Base-by-base conservation (phyloP, 2,329 filamentous ascomycete genomes). In the Cercospora berteroae region DNA sequence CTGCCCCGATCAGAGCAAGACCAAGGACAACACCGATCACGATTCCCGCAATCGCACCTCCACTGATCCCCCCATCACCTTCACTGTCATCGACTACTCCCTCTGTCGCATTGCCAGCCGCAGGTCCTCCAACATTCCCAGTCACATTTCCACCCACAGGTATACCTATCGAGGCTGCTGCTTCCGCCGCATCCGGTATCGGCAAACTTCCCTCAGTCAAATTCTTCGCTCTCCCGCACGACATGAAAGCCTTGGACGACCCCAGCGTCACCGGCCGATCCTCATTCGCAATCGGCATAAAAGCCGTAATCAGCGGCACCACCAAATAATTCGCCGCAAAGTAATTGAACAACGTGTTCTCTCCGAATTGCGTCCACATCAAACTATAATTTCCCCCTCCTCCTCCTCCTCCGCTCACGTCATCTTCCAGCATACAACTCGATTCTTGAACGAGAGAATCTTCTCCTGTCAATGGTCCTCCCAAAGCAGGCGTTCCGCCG, bases 231-330 rank as follows among this genome's bases (percentile, higher is more conserved):
- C 65, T 18, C n/a, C 63, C 25, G 20, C 67, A 67, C 9, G 56
- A 57, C 64, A 69, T 60, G 36, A 65, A 62, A 5, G 64, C 63
- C 56, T 67, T 69, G 44, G 67, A 7, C 36, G 48, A 27, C 27
- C 44, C 31, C 27, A 69, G 36, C 25, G 64, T 69, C 16, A 67
- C 58, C 8, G 56, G 63, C 23, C 67, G 48, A 1, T 60, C 42
- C 33, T 29, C 31, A 52, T 69, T 48, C 12, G 67, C 67, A 33
- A 69, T 69, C n/a, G 67, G 67, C 52, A 69, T 61, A 39, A 69
- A 69, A 12, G 64, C 64, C 31, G 67, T 69, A 13, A 69, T 63
- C n/a, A 69, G 13, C 6, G 67, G 60, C 7, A 48, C 56, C 12
- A 62, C 36, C n/a, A 66, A 61, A 23, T 61, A 69, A 25, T 67